Evolutionary conservation across 75 land plant species (phyloP), one percentile per base, ranked within the genome.

Genomic region (Isoetes taiwanensis): DNA sequence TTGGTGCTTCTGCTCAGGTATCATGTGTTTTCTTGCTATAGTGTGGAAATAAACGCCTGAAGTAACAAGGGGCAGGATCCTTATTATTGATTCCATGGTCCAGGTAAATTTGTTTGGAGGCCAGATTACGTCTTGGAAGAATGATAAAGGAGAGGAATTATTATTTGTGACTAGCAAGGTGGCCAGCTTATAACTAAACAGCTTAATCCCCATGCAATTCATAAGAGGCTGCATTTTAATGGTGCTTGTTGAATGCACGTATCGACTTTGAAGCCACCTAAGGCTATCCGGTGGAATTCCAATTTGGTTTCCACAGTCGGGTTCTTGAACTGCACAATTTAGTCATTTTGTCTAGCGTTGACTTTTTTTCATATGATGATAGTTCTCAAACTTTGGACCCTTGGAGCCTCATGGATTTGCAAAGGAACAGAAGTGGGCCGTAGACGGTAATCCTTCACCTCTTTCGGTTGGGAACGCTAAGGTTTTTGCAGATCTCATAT

Each of bases 101-200:
- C 72, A 88, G 90, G 73, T 88, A 31, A 76, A 84, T 66, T 75
- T 88, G 64, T 73, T 74, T 48, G 95, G 95, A 42, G 95, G 95
- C 16, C 95, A 85, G 38, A 76, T 88, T 0, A 72, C 74, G 19
- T 88, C 95, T 6, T 88, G 95, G 95, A 78, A 78, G 61, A 88
- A 84, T 73, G 90, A 81, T 25, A 57, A 66, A 31, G 85, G 90
- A 25, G 95, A 86, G 41, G 93, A 86, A 66, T 75, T 86, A 3
- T 64, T 86, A 1, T 86, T 86, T 53, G 72, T 76, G 12, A 88
- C 90, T 65, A 81, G 78, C 56, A 88, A 59, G 41, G 62, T 59
- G 39, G n/a, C n/a, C n/a, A n/a, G n/a, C n/a, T n/a, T n/a, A n/a
- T n/a, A n/a, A n/a, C n/a, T n/a, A n/a, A n/a, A n/a, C n/a, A n/a